A percentile compares a stretch with the other conserved stretches of the same genome.
These are phyloP conservation scores for Cladosporium phlei DNA, from an alignment of 2,329 filamentous ascomycete genomes.

Conservation along the genomic window DNA sequence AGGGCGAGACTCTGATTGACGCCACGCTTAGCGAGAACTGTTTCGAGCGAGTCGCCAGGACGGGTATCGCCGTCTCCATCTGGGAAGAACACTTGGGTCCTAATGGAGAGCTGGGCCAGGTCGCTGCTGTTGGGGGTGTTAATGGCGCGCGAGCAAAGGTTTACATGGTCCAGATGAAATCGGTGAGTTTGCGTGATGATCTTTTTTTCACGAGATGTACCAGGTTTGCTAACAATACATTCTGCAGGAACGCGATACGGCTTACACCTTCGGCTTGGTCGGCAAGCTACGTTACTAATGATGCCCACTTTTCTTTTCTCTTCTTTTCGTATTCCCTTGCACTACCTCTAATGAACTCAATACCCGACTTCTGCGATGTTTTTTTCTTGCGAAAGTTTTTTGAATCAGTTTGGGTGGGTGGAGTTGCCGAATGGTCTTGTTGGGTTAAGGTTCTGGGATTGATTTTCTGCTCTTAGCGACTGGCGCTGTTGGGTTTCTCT, in stretches of 20 bases:
- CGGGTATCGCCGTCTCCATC: conserved; percentile 82
- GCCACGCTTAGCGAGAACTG: conserved; percentile 78
- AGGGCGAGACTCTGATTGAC: conserved; percentile 67
- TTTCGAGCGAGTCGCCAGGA: conserved; percentile 76
- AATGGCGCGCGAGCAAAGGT: conserved; percentile 50
- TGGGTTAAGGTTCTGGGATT: too few relatives aligned
- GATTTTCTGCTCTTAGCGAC: too few relatives aligned
- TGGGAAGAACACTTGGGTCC: conserved; percentile 59
- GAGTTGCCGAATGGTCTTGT: too few relatives aligned
- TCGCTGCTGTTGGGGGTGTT: conserved; percentile 55
- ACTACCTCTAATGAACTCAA: too few relatives aligned
- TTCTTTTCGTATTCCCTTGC: too few relatives aligned
- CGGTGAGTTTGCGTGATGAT: conserved; percentile 24
- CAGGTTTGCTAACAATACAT: conserved; percentile 13
- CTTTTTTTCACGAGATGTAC: not conserved
- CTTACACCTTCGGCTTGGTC: conserved; percentile 45
- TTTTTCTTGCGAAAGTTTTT: too few relatives aligned
- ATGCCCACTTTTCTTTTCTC: too few relatives aligned
- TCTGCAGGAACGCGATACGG: conserved; percentile 43
- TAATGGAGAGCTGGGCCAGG: conserved; percentile 56
- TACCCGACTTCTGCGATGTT: too few relatives aligned
- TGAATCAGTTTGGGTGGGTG: too few relatives aligned
- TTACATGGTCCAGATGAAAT: conserved; percentile 56
- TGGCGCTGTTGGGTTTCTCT: too few relatives aligned
- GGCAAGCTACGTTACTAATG: conserved; percentile 46